phyloP scores from a whole-genome alignment of 306 rosid genomes.

The Inga leiocalycina region DNA sequence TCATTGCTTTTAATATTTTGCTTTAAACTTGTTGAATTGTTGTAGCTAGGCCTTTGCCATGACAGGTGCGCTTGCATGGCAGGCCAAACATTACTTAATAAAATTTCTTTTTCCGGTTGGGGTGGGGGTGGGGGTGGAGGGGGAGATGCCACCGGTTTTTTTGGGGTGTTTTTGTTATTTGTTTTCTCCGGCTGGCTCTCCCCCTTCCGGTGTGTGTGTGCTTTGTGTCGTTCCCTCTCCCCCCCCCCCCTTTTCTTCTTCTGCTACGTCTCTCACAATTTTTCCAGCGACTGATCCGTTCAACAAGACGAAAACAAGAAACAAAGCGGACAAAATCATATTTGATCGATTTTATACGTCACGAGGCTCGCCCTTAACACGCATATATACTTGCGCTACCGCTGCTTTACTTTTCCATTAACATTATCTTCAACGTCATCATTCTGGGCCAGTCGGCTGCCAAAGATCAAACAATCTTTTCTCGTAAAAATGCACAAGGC shows the following conservation, averaged over 20 bases:
- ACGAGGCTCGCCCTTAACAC: too few relatives aligned
- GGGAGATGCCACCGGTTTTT: conserved; percentile 49
- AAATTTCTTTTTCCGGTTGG: conserved; percentile 17
- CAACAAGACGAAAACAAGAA: too few relatives aligned
- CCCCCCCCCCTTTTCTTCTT: background rate
- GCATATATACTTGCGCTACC: too few relatives aligned
- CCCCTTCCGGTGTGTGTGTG: background rate
- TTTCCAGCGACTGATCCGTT: too few relatives aligned
- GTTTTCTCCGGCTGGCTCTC: conserved; percentile 28
- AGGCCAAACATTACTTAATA: conserved; percentile 54
- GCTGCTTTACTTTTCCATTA: too few relatives aligned
- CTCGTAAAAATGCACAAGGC: too few relatives aligned
- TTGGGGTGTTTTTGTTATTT: background rate
- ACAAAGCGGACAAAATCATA: too few relatives aligned
- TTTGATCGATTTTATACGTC: too few relatives aligned
- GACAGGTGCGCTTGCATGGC: conserved; percentile 91
- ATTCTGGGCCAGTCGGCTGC: too few relatives aligned
- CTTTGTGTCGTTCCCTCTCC: background rate
- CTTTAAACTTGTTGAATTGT: background rate
- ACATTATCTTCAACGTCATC: too few relatives aligned
- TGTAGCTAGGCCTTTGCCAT: conserved; percentile 64
- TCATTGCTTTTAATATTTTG: background rate
- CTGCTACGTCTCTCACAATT: too few relatives aligned
- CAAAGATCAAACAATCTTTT: too few relatives aligned
- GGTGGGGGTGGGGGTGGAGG: conserved; percentile 29